Conservation (phyloP, 139 green algal species). For the Chlamydomonas schloesseri region DNA sequence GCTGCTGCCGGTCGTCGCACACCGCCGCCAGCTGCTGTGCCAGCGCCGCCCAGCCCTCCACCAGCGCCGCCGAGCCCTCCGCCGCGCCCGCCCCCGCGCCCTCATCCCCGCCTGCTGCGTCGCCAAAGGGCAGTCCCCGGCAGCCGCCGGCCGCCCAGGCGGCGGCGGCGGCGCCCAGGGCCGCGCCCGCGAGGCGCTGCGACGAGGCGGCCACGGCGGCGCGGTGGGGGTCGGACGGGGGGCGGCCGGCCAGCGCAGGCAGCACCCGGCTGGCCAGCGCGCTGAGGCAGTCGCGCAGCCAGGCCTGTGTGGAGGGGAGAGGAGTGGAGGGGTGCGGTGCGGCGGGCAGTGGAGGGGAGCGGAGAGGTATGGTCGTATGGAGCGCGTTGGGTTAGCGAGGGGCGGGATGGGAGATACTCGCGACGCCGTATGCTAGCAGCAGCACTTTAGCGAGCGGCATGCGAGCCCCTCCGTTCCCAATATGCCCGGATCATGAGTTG, state of each 20-base stretch:
- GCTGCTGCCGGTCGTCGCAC: constrained; percentile 21
- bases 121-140: background rate
- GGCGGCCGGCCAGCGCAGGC: background rate
- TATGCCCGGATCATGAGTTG: too few relatives aligned
- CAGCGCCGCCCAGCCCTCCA: background rate
- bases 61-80: background rate
- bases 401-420: too few relatives aligned
- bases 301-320: too few relatives aligned
- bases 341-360: too few relatives aligned
- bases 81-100: background rate
- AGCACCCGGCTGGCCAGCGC: background rate
- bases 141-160: background rate
- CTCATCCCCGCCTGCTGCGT: background rate
- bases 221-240: background rate
- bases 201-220: background rate
- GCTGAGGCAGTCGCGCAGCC: background rate
- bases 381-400: too few relatives aligned
- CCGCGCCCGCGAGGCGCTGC: background rate
- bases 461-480: too few relatives aligned
- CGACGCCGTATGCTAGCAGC: too few relatives aligned
- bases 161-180: background rate
- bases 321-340: too few relatives aligned
- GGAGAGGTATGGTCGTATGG: too few relatives aligned
- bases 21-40: background rate
- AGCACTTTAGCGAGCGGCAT: too few relatives aligned